phyloP scores from a whole-genome alignment of 1,284 basidiomycete genomes.

The Bjerkandera adusta region DNA sequence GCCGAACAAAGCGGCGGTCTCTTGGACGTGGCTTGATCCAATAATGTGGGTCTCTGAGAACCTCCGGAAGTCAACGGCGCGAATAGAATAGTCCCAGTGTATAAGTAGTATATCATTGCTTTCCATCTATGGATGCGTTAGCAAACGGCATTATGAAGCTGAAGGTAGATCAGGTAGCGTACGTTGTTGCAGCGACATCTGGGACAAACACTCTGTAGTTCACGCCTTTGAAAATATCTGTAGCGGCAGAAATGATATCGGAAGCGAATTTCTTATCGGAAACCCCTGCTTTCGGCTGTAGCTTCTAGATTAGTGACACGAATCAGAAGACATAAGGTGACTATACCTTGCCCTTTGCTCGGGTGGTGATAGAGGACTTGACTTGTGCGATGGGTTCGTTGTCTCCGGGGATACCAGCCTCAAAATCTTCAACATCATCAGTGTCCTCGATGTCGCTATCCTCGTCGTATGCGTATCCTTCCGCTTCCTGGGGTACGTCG shows the following conservation, averaged over 20 bases:
- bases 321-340: not conserved
- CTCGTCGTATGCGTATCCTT: too few relatives aligned
- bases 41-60: too few relatives aligned
- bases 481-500: too few relatives aligned
- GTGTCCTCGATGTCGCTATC: slow-evolving; percentile 17
- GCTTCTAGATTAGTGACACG: not conserved
- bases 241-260: slow-evolving; percentile 7
- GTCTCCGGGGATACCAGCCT: too few relatives aligned
- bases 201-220: slow-evolving; percentile 13
- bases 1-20: too few relatives aligned
- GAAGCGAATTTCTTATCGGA: slow-evolving; percentile 6
- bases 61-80: slow-evolving; percentile 6
- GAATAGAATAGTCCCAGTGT: slow-evolving; percentile 7
- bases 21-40: too few relatives aligned
- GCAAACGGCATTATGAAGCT: not conserved
- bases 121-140: not conserved
- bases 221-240: too few relatives aligned
- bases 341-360: too few relatives aligned
- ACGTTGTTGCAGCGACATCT: slow-evolving; percentile 14
- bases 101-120: slow-evolving; percentile 7
- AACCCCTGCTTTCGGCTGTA: not conserved
- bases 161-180: not conserved
- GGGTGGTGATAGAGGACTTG: slow-evolving; percentile 1
- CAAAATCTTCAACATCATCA: slow-evolving; percentile 14
- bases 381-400: too few relatives aligned